Evolutionary conservation across 2,329 filamentous ascomycete species (phyloP), one percentile per base, ranked within the genome.

Genomic region (Macrophomina phaseolina): DNA sequence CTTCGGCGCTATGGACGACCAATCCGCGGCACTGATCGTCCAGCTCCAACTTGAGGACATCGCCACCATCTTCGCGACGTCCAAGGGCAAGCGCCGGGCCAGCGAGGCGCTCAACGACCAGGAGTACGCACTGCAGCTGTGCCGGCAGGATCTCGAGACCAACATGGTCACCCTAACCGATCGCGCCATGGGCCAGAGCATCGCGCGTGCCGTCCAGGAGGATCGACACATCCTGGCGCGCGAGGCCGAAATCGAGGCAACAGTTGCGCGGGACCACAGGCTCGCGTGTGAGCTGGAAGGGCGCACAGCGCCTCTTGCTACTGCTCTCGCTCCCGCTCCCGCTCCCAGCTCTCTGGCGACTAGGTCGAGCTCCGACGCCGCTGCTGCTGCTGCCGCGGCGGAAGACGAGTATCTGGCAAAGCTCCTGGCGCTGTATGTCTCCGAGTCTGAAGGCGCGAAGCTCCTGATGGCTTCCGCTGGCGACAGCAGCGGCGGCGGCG

Each of bases 21-120:
- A 42, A 5, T 42, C 53, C 7, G 64, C 53, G 7, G 36, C 45
- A 9, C 30, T 52, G 30, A 60, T 66, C 18, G 16, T 67, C 4
- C 65, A 67, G 36, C 48, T 67, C 5, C 65, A 67, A 38, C 48
- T 67, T 8, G 56, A 67, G 14, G 65, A 67, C 30, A 12, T 67
- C 36, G 38, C 34, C 6, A 34, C 32, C 7, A 34, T 53, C 38
- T 16, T 55, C 36, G 36, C 38, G 16, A 28, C 32, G 3, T 16
- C 38, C 56, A 48, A 67, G 49, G 65, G 56, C 16, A 66, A 67
- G 23, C 5, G 58, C 5, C 55, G 46, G 4, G 56, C 49, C 7
- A 38, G 38, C 6, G 30, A 36, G 8, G 23, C 36, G n/a, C 7
- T 46, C 28, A 36, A 28, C n/a, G 38, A 63, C 18, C 11, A 38